Evolutionary conservation across 1,139 yeast species (phyloP).

Genomic region (Geotrichum citri-aurantii): DNA sequence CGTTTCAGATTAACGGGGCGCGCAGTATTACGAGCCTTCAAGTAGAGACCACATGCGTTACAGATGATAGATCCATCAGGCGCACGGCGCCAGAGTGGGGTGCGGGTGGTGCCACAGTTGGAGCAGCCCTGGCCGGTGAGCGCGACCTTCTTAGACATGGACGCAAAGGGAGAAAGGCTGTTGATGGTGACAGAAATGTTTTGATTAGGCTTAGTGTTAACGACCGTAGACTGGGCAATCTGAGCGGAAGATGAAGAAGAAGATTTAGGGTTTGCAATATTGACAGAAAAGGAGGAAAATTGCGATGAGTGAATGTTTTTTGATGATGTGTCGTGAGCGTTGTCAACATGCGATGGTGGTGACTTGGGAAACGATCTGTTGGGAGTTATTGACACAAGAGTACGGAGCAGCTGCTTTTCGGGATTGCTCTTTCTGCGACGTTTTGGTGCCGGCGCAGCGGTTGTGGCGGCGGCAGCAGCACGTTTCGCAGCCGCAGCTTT

Average conservation of each 20-base stretch:
- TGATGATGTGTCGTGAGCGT: neutral
- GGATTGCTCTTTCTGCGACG: neutral
- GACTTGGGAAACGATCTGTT: neutral
- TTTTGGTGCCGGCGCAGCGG: neutral
- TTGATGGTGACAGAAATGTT: conserved; percentile 5
- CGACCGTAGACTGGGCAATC: neutral
- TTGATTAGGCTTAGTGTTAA: conserved; percentile 13
- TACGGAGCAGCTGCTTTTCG: neutral
- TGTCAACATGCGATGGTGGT: neutral
- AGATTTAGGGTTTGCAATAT: conserved; percentile 2
- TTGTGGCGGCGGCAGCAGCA: neutral
- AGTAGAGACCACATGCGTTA: conserved; percentile 61
- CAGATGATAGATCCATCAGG: conserved; percentile 62
- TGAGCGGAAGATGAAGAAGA: conserved; percentile 1
- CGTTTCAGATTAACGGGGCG: conserved; percentile 59
- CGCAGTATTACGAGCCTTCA: conserved; percentile 39
- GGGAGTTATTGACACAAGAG: neutral
- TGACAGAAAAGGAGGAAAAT: conserved; percentile 14
- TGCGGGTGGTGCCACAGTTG: conserved; percentile 62
- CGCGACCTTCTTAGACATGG: neutral
- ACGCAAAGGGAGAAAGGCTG: neutral
- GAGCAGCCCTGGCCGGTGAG: conserved; percentile 46
- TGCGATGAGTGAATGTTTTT: conserved; percentile 4
- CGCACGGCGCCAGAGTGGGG: conserved; percentile 67
- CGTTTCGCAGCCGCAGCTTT: neutral